Percentiles rank a stretch among this genome's conserved stretches.
Evolutionary conservation across 805 yeast genomes (phyloP).

Genomic region (Saccharomycopsis sp.): DNA sequence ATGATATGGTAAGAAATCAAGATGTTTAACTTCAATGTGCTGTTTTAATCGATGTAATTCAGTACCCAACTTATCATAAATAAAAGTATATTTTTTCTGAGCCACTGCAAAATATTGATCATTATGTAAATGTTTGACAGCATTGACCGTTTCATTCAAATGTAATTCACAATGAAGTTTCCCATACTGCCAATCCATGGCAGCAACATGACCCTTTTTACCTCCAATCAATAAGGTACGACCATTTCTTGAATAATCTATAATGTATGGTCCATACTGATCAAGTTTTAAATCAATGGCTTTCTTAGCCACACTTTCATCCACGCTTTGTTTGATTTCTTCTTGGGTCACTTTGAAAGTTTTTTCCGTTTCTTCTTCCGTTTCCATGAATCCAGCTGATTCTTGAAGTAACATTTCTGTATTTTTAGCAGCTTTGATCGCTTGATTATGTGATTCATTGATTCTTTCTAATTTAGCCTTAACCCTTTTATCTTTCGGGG

Average conservation of each 20-base stretch:
- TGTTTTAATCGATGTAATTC: slow-evolving; percentile 88
- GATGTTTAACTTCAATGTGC: slow-evolving; percentile 72
- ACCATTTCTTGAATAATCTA: slow-evolving; percentile 83
- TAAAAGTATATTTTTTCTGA: slow-evolving; percentile 87
- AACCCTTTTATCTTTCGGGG: slow-evolving; percentile 41
- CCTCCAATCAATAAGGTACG: slow-evolving; percentile 81
- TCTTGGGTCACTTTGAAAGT: slow-evolving; percentile 78
- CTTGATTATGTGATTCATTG: slow-evolving; percentile 66
- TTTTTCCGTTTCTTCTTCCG: slow-evolving; percentile 87
- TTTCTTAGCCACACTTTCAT: slow-evolving; percentile 63
- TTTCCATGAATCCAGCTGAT: slow-evolving; percentile 77
- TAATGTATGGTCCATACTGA: slow-evolving; percentile 77
- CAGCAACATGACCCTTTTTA: slow-evolving; percentile 86
- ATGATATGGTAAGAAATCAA: slow-evolving; percentile 91
- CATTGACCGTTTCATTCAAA: slow-evolving; percentile 80
- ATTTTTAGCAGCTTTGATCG: slow-evolving; percentile 73
- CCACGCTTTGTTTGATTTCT: slow-evolving; percentile 70
- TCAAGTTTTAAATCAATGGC: slow-evolving; percentile 60
- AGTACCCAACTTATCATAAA: slow-evolving; percentile 83
- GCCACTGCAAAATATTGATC: slow-evolving; percentile 95
- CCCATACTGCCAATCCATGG: slow-evolving; percentile 93
- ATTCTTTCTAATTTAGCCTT: slow-evolving; percentile 55
- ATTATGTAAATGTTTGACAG: slow-evolving; percentile 82
- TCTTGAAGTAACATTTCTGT: slow-evolving; percentile 82
- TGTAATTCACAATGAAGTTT: slow-evolving; percentile 70